A percentile compares a stretch with the other conserved stretches of the same genome.
These are phyloP conservation scores for Colletotrichum endophyticum DNA, from an alignment of 2,329 filamentous ascomycete genomes.

Conservation along the genomic window DNA sequence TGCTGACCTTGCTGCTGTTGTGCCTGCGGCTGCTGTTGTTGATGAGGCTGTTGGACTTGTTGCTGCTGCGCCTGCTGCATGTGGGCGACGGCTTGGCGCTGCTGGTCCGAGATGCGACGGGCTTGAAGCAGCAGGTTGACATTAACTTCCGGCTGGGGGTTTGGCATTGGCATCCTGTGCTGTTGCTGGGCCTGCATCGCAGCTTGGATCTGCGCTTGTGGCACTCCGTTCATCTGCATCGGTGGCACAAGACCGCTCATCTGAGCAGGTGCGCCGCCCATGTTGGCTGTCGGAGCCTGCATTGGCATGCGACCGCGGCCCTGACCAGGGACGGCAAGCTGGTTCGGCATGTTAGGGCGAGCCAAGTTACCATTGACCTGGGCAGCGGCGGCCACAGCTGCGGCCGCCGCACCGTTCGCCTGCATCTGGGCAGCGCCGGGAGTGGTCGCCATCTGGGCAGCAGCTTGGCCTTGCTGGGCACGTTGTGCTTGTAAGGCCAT, in stretches of 20 bases:
- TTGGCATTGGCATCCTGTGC: conserved; percentile 62
- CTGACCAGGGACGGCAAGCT: conserved; percentile 51
- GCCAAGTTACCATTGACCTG: conserved; percentile 31
- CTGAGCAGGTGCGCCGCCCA: conserved; percentile 52
- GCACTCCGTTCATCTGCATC: conserved; percentile 67
- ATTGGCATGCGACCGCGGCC: conserved; percentile 57
- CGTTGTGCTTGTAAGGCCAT: conserved; percentile 51
- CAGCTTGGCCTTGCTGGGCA: conserved; percentile 43
- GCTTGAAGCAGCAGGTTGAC: conserved; percentile 66
- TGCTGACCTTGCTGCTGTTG: conserved; percentile 37
- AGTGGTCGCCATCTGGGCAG: conserved; percentile 49
- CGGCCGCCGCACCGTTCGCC: conserved; percentile 27
- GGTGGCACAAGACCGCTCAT: conserved; percentile 57
- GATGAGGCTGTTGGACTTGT: conserved; percentile 53
- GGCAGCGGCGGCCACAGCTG: not conserved
- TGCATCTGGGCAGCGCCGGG: conserved; percentile 30
- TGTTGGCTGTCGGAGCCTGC: conserved; percentile 57
- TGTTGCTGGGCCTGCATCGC: conserved; percentile 51
- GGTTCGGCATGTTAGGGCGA: conserved; percentile 48
- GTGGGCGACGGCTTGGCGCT: conserved; percentile 54
- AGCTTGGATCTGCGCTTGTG: conserved; percentile 73
- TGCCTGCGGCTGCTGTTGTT: conserved; percentile 52
- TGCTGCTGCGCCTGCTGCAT: conserved; percentile 38
- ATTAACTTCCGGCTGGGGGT: conserved; percentile 56
- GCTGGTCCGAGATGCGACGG: conserved; percentile 70